Base-by-base conservation (phyloP, 176 grass and related monocot species). In the Juncus inflexus region DNA sequence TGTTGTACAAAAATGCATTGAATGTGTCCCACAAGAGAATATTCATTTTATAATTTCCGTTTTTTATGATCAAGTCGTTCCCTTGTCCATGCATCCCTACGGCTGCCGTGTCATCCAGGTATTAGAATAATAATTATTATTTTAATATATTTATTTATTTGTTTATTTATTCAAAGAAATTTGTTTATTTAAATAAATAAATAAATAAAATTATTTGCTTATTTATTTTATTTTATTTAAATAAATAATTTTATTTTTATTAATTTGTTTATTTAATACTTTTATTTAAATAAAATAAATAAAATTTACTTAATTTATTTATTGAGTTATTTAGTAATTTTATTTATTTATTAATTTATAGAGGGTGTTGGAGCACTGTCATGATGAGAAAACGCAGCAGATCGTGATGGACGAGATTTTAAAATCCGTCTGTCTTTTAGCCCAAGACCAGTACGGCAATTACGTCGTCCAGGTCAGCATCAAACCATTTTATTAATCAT, bases 1-100 rank as follows among this genome's bases (percentile, higher is more conserved):
- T 82, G 90, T 95, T 76, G 87, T 95, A 66, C 90, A 95, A 68
- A 95, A 95, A 81, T 95, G 90, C 74, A 95, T 95, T 8, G 90
- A 95, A 77, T 90, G 90, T 75, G 73, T 95, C 52, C 90, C 86
- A 4, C 86, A 87, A 63, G 86, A 90, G 42, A 86, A 73, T 11
- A 82, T 95, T 19, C 80, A 90, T 61, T 95, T 95, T 63, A 87
- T 95, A 35, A 86, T 95, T 69, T 90, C 83, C 49, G 86, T 83
- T 66, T 95, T 95, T 58, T 90, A 90, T 74, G 78, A 83, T 69
- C 86, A 95, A 80, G 90, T 95, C 63, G 90, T 95, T 66, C 55
- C 67, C 65, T 71, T 95, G 47, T 95, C 90, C 67, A 95, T 87
- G 72, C 90, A 95, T 60, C 90, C 90, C 12, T 95, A 95, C 41